These are phyloP conservation scores for Cercospora canescens DNA, from an alignment of 2,329 filamentous ascomycete genomes.

Conservation along the genomic window DNA sequence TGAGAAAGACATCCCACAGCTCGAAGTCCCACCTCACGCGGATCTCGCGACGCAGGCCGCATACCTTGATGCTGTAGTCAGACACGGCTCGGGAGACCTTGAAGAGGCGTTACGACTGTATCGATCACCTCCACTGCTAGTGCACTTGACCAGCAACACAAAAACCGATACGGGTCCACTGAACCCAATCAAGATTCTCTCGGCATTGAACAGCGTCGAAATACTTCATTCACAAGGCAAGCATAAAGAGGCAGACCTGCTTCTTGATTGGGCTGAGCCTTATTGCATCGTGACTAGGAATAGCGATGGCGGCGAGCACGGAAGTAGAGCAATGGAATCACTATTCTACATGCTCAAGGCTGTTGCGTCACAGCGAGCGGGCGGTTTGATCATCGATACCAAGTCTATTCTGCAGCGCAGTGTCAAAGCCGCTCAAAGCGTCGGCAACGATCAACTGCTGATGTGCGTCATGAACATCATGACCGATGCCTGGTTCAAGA, in stretches of 20 bases:
- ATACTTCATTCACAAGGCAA: slow-evolving; percentile 45
- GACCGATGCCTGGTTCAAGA: slow-evolving; percentile 78
- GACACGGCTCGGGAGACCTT: slow-evolving; percentile 75
- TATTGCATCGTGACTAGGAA: slow-evolving; percentile 70
- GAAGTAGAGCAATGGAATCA: slow-evolving; percentile 73
- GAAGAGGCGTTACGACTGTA: slow-evolving; percentile 68
- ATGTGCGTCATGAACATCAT: slow-evolving; percentile 83
- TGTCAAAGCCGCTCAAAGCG: slow-evolving; percentile 66
- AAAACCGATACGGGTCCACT: slow-evolving; percentile 32
- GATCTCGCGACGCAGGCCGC: slow-evolving; percentile 28
- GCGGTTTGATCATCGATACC: slow-evolving; percentile 66
- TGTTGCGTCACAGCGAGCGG: slow-evolving; percentile 47
- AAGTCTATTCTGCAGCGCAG: slow-evolving; percentile 77
- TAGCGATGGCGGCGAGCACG: slow-evolving; percentile 63
- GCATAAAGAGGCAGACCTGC: slow-evolving; percentile 53
- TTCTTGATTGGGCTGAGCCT: slow-evolving; percentile 67
- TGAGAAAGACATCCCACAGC: background rate
- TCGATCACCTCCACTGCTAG: slow-evolving; percentile 53
- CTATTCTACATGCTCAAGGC: slow-evolving; percentile 77
- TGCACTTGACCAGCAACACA: slow-evolving; percentile 49
- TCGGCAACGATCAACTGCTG: slow-evolving; percentile 76
- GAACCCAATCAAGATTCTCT: slow-evolving; percentile 47
- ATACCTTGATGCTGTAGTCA: slow-evolving; percentile 74
- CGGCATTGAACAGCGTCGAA: slow-evolving; percentile 50
- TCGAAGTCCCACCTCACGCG: slow-evolving; percentile 1